Percentiles rank a stretch among this genome's conserved stretches.
phyloP scores from a whole-genome alignment of 495 filamentous ascomycete species.

The Xylaria cubensis region DNA sequence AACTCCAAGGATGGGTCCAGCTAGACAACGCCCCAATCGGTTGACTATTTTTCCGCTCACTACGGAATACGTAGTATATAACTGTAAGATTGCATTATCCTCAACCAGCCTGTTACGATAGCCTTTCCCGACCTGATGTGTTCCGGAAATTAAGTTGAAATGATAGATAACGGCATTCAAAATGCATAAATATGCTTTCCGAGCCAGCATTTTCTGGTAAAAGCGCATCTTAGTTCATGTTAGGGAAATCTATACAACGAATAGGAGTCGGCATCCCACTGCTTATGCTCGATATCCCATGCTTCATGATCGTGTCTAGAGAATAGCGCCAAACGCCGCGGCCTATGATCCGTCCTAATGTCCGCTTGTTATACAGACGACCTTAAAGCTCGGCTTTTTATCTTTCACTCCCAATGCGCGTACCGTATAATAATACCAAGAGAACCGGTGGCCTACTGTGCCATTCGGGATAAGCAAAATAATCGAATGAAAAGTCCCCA shows the following conservation, averaged over 20 bases:
- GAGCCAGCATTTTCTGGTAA: slow-evolving; percentile 2
- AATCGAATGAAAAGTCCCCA: slow-evolving; percentile 10
- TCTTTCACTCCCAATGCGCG: slow-evolving; percentile 15
- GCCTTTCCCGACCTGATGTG: neutral
- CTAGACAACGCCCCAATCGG: neutral
- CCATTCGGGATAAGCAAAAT: slow-evolving; percentile 16
- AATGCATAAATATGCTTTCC: neutral
- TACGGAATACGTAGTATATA: too few species aligned
- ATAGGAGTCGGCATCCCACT: slow-evolving; percentile 31
- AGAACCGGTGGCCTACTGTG: neutral
- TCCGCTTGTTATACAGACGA: slow-evolving; percentile 41
- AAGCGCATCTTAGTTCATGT: slow-evolving; percentile 11
- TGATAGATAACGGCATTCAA: neutral
- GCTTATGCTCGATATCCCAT: slow-evolving; percentile 35
- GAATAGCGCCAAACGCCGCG: slow-evolving; percentile 40
- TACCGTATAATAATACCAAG: slow-evolving; percentile 17
- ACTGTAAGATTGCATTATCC: neutral
- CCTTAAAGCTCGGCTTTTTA: slow-evolving; percentile 26
- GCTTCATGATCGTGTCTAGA: slow-evolving; percentile 43
- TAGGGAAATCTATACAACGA: slow-evolving; percentile 35
- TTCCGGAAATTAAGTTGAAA: neutral
- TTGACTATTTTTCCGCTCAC: neutral
- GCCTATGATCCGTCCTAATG: slow-evolving; percentile 39
- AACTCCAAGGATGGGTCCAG: neutral
- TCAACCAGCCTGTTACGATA: neutral